Evolutionary conservation across 129 eudicot species (phyloP).

Genomic region (Flaveria linearis): DNA sequence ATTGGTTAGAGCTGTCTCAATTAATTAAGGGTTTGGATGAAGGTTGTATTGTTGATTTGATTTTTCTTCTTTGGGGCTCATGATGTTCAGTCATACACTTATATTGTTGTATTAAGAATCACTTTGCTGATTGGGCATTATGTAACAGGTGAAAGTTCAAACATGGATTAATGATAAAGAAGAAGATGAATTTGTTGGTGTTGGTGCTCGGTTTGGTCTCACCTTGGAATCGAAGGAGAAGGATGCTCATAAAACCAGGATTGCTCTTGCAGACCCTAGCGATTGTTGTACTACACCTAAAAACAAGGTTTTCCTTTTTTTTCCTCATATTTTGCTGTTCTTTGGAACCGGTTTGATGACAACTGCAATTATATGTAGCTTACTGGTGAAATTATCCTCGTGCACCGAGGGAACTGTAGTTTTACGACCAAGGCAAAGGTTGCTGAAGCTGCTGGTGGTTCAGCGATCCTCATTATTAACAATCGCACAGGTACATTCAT

Average conservation of each 20-base stretch:
- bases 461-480: conserved; percentile 84
- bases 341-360: not conserved
- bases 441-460: conserved; percentile 97
- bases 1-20: not conserved
- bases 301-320: conserved; percentile 54
- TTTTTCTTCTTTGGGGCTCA: not conserved
- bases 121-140: not conserved
- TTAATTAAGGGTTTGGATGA: not conserved
- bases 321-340: not conserved
- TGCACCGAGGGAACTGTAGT: conserved; percentile 93
- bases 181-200: conserved; percentile 75
- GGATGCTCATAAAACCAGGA: conserved; percentile 68
- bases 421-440: conserved; percentile 86
- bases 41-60: not conserved
- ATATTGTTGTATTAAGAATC: not conserved
- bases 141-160: conserved; percentile 79
- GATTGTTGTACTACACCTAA: conserved; percentile 85
- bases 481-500: conserved; percentile 58
- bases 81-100: not conserved
- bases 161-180: conserved; percentile 73
- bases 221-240: conserved; percentile 91
- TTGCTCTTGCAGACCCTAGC: conserved; percentile 86
- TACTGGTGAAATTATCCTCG: conserved; percentile 86
- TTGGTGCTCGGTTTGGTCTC: conserved; percentile 96
- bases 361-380: conserved; percentile 46